These are phyloP conservation scores for Actinomortierella wolfii DNA, from an alignment of 371 early-diverging fungal genomes.

Conservation along the genomic window DNA sequence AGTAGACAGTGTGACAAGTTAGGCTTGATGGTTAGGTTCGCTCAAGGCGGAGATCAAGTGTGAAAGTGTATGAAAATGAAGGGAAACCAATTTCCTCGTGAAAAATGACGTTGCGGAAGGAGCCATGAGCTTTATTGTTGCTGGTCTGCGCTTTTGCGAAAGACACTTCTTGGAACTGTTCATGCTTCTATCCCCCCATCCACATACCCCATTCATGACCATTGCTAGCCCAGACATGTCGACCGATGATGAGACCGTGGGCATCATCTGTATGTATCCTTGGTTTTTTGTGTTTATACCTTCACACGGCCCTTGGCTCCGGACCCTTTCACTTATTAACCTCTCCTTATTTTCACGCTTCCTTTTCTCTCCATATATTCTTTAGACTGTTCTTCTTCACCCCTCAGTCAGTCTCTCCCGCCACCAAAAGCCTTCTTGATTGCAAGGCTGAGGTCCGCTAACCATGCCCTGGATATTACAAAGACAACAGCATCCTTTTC, in stretches of 20 bases:
- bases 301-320: no score
- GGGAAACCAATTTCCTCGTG: conserved; percentile 1
- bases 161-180: no score
- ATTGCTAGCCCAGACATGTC: conserved; percentile 13
- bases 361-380: background rate
- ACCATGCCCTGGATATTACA: conserved; percentile 32
- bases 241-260: conserved; percentile 36
- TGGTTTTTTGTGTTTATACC: background rate
- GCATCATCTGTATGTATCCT: conserved; percentile 29
- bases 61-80: background rate
- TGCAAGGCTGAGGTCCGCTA: conserved; percentile 13
- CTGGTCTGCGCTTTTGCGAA: no score
- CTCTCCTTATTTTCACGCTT: background rate
- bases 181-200: no score
- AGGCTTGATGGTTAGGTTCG: no score
- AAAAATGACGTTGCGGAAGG: no score
- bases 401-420: background rate
- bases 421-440: conserved; percentile 10
- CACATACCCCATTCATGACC: conserved; percentile 35
- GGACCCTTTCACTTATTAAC: background rate
- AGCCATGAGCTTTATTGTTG: no score
- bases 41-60: background rate
- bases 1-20: no score
- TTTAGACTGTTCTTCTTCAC: conserved; percentile 10
- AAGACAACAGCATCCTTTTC: conserved; percentile 32